Evolutionary conservation across 2,329 filamentous ascomycete genomes (phyloP), one percentile per base, ranked within the genome.

Genomic region (Hypoxylon sp.): DNA sequence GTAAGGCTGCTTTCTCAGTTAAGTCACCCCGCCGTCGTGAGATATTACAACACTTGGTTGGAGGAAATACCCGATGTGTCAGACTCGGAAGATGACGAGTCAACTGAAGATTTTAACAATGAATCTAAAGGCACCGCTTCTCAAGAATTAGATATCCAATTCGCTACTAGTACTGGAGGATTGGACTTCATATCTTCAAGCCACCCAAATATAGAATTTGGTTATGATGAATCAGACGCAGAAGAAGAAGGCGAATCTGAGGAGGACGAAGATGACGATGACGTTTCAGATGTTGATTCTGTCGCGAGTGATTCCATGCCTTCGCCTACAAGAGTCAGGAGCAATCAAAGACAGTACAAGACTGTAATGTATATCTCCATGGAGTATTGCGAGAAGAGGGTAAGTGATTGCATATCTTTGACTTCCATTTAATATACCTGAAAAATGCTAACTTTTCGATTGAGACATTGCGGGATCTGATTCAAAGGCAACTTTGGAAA

Each of bases 361-460:
- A 94, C 92, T 0, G 91, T 94, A 5, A 85, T 99, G 46, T 99
- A 98, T 78, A 98, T 99, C 62, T 96, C 97, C 67, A 99, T 99
- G 96, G 96, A 99, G 78, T 97, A 98, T 73, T 99, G 96, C 76
- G 95, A 98, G 78, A 96, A 95, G 77, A 89, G 92, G 72, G 90
- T 91, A 82, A 79, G 86, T 81, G 22, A 58, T 44, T 8, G 22
- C 11, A 8, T 50, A n/a, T 54, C 3, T 47, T 17, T 11, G 8
- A 31, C 5, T 29, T 26, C 5, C 22, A 52, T 24, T 3, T 56
- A 31, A 5, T 55, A 9, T 22, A 11, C 19, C 46, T 9, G 26
- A 64, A 17, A 68, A 22, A 22, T 50, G 19, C 68, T 68, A 59
- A 74, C 71, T 67, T 51, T 14, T 29, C 37, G 50, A 58, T 11